Base-by-base conservation (phyloP, 495 filamentous ascomycete species). In the Lasiosphaeris hirsuta region DNA sequence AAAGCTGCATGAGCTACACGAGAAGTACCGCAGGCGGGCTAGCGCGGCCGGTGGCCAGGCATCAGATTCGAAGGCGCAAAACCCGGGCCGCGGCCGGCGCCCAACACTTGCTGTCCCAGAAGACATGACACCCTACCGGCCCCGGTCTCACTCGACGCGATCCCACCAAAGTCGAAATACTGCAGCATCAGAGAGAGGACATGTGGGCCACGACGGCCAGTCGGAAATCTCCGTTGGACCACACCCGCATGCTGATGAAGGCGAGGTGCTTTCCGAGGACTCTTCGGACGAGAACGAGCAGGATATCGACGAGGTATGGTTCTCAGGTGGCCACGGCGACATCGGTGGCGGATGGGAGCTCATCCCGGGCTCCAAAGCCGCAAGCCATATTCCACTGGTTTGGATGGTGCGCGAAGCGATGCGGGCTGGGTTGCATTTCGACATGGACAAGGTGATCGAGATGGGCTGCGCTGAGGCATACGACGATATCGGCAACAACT, bases 351-450 rank as follows among this genome's bases (percentile, higher is more conserved):
- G 90, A 1, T 96, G 90, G 90, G 84, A 84, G 52, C 70, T 87
- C 4, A 59, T 73, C 0, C 63, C 72, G 0, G 84, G 78, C 0
- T 81, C 85, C 65, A 75, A 78, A 43, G 70, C 87, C 2, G 77
- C 91, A 10, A 89, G 85, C 55, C 88, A 96, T 63, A 79, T 85
- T 7, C 89, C 90, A 2, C 75, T 94, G 3, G 81, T 88, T 4
- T 95, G 90, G 84, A 95, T 95, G 88, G 83, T 93, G 2, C 79
- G 86, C 50, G 90, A 93, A 70, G 89, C 89, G 4, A 81, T 85
- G 52, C 81, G 76, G 17, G 89, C 90, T 3, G 90, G 90, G 0
- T 79, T 93, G 10, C 69, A 77, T 4, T 90, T 93, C 39, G 88
- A 93, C 60, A 56, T 72, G 10, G 76, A 82, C 48, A 90, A 90